Percentiles rank a stretch among this genome's conserved stretches.
phyloP scores from a whole-genome alignment of 2,329 filamentous ascomycete genomes.

The Xylariaceae sp. region DNA sequence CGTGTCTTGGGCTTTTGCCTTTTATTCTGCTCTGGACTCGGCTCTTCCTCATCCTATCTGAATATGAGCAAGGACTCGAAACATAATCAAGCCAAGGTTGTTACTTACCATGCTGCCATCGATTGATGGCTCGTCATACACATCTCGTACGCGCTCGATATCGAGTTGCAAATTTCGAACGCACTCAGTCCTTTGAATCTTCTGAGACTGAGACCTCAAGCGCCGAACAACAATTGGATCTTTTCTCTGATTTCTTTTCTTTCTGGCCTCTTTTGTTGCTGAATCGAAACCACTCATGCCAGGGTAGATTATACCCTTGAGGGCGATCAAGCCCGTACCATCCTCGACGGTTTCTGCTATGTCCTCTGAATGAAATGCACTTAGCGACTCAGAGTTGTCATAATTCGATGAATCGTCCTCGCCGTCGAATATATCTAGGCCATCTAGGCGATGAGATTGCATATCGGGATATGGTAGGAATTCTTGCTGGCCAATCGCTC shows the following conservation, averaged over 20 bases:
- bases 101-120: conserved; percentile 45
- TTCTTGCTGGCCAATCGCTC: no score
- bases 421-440: background rate
- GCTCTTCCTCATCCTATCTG: conserved; percentile 17
- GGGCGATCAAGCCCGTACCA: conserved; percentile 20
- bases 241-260: conserved; percentile 75
- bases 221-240: conserved; percentile 64
- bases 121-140: conserved; percentile 56
- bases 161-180: conserved; percentile 54
- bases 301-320: conserved; percentile 71
- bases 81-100: background rate
- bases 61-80: conserved; percentile 8
- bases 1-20: conserved; percentile 9
- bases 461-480: background rate
- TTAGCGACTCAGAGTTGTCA: conserved; percentile 26
- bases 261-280: conserved; percentile 67
- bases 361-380: conserved; percentile 22
- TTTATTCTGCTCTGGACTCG: conserved; percentile 2
- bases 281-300: conserved; percentile 82
- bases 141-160: conserved; percentile 48
- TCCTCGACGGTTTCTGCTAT: conserved; percentile 24
- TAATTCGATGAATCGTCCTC: conserved; percentile 20
- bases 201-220: conserved; percentile 60
- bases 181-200: conserved; percentile 60
- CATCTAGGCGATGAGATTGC: background rate